A percentile compares a stretch with the other conserved stretches of the same genome.
phyloP scores from a whole-genome alignment of 176 grass and related monocot genomes.

The Puccinellia tenuiflora region DNA sequence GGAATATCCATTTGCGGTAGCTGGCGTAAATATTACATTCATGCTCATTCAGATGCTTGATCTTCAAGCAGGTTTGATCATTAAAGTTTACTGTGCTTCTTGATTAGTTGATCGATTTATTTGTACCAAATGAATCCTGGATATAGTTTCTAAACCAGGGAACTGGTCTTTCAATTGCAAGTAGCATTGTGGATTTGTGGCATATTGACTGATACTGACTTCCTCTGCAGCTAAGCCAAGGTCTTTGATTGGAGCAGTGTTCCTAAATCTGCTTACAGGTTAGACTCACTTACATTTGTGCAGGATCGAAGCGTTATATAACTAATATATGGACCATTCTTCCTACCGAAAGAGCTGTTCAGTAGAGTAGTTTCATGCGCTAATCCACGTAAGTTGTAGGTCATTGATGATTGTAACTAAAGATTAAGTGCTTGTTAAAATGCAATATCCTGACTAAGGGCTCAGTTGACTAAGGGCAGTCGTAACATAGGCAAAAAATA shows the following conservation, averaged over 20 bases:
- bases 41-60: slow-evolving; percentile 90
- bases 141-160: not conserved
- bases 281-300: no score
- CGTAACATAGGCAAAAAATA: not conserved
- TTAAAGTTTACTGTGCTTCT: slow-evolving; percentile 22
- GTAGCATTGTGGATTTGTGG: not conserved
- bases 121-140: not conserved
- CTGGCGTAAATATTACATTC: slow-evolving; percentile 87
- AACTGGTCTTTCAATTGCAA: slow-evolving; percentile 11
- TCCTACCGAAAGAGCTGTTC: not conserved
- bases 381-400: not conserved
- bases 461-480: not conserved
- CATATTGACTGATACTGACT: slow-evolving; percentile 17
- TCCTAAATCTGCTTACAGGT: slow-evolving; percentile 75
- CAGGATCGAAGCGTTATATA: not conserved
- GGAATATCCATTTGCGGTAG: slow-evolving; percentile 85
- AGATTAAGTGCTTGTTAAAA: not conserved
- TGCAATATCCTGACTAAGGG: not conserved
- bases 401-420: not conserved
- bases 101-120: slow-evolving; percentile 4
- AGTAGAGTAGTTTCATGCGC: not conserved
- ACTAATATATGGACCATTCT: not conserved
- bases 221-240: slow-evolving; percentile 62
- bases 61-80: slow-evolving; percentile 64
- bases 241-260: slow-evolving; percentile 69